Evolutionary conservation across 768 basidiomycete genomes (phyloP).

Genomic region (Russula olivacea): DNA sequence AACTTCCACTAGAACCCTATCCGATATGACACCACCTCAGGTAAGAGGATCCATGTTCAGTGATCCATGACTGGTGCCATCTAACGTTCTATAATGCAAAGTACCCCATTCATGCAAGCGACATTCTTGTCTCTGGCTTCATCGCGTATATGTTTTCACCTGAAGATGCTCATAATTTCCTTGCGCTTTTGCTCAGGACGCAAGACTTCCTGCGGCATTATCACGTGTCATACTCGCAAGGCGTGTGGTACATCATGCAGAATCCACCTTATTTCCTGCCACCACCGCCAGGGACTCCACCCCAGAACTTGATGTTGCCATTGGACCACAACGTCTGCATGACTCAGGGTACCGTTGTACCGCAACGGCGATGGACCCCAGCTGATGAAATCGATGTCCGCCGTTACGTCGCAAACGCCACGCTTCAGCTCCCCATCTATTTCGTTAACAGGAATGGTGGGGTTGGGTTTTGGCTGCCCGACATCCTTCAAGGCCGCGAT

Average conservation of each 20-base stretch:
- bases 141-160: background rate
- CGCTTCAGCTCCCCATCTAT: conserved; percentile 5
- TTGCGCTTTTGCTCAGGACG: conserved; percentile 1
- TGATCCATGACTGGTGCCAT: background rate
- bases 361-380: conserved; percentile 14
- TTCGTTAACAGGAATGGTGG: background rate
- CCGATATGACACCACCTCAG: background rate
- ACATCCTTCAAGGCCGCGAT: conserved; percentile 12
- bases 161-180: background rate
- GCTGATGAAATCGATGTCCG: conserved; percentile 7
- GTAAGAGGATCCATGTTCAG: background rate
- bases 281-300: background rate
- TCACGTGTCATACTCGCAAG: background rate
- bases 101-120: background rate
- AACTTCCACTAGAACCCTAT: background rate
- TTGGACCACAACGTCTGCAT: background rate
- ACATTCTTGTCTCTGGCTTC: conserved; percentile 7
- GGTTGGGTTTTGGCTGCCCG: conserved; percentile 2
- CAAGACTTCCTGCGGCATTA: background rate
- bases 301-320: background rate
- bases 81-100: background rate
- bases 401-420: conserved; percentile 1
- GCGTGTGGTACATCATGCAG: background rate
- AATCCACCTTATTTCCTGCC: background rate
- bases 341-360: conserved; percentile 3